Evolutionary conservation across 495 filamentous ascomycete genomes (phyloP), one percentile per base, ranked within the genome.

Genomic region (Penicillium goetzii): DNA sequence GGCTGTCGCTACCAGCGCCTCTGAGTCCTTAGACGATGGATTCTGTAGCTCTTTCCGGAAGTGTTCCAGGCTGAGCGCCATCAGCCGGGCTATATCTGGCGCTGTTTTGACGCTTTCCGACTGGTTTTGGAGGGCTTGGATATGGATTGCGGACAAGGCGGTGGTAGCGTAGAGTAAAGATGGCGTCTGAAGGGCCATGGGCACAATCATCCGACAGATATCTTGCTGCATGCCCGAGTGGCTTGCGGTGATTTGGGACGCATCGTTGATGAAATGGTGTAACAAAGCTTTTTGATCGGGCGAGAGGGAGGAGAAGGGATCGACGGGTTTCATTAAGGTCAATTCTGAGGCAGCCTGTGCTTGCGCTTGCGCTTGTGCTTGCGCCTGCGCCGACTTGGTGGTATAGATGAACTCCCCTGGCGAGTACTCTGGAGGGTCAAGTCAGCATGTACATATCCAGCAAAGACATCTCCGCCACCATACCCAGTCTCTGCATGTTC

Each of bases 321-420:
- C 78, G 58, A 81, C 71, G 23, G 69, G 56, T 61, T 71, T 70
- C 19, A 68, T 65, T 17, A 80, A 59, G 21, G 74, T 62, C 50
- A 75, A 65, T 49, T 74, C 62, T 62, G 73, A 55, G 40, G 33
- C 66, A 19, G 68, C 58, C 40, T 56, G 33, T 1, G 58, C 56
- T 53, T 43, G 59, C 6, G 68, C 59, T 10, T 67, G 40, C 19
- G 60, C 38, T 15, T 64, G 49, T 9, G 59, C 41, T 49, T 56
- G 33, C 5, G 58, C 57, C 40, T 45, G 59, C 11, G 59, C 41
- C 26, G 77, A 65, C 30, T 76, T 74, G 34, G 78, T 77, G 47
- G 78, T 80, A 65, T 80, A 81, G 61, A 81, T 78, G 45, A 80
- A 80, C 65, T 82, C 77, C 12, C 79, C 79, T 9, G 79, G 79